Percentiles rank a stretch among this genome's conserved stretches.
phyloP scores from a whole-genome alignment of 1,139 yeast genomes.

The Candida labiduridarum region DNA sequence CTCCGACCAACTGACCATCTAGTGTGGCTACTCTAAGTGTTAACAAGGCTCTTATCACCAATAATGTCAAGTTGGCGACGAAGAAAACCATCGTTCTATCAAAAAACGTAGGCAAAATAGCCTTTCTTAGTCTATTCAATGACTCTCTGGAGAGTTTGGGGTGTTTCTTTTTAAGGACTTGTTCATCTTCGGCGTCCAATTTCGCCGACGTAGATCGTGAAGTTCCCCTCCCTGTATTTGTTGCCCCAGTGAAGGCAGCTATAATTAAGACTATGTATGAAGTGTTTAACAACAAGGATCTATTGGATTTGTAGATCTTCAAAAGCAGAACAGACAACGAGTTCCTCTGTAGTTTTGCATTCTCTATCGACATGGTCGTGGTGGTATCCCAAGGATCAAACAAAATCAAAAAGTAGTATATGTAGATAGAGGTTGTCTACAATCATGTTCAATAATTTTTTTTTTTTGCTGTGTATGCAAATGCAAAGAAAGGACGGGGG shows the following conservation, averaged over 20 bases:
- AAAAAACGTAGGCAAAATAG: conserved; percentile 41
- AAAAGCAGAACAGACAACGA: conserved; percentile 29
- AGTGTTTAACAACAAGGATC: conserved; percentile 50
- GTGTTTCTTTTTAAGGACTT: conserved; percentile 20
- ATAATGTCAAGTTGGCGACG: conserved; percentile 57
- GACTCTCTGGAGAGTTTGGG: conserved; percentile 40
- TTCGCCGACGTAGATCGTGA: conserved; percentile 5
- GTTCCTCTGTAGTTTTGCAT: conserved; percentile 8
- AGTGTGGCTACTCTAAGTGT: conserved; percentile 84
- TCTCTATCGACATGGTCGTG: conserved; percentile 8
- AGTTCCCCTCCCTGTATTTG: conserved; percentile 26
- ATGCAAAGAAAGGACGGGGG: not conserved
- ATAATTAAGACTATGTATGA: conserved; percentile 51
- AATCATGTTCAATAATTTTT: too few relatives aligned
- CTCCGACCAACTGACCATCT: conserved; percentile 85
- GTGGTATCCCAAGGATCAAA: not conserved
- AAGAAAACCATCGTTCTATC: conserved; percentile 46
- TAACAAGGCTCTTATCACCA: conserved; percentile 70
- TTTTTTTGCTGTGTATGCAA: not conserved
- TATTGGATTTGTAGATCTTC: conserved; percentile 45
- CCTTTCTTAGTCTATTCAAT: conserved; percentile 31
- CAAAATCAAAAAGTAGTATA: too few relatives aligned
- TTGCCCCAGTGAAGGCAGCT: conserved; percentile 50
- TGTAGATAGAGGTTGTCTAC: too few relatives aligned
- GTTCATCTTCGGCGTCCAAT: conserved; percentile 10